phyloP scores from a whole-genome alignment of 1,284 basidiomycete genomes.

The Ceratobasidium sp. region DNA sequence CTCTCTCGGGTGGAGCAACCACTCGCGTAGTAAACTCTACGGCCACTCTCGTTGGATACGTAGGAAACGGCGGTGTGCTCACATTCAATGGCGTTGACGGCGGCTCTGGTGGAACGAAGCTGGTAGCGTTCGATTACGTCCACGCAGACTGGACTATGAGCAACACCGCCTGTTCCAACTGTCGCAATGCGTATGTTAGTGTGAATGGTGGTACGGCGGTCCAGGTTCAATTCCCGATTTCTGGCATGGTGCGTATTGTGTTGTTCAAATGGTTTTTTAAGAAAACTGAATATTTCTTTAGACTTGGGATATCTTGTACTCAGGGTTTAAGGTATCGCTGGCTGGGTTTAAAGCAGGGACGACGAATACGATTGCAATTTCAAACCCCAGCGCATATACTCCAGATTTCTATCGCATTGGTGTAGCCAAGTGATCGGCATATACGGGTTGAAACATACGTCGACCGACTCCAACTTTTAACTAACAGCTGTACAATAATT shows the following conservation, averaged over 20 bases:
- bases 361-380: conserved; percentile 61
- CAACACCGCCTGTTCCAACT: conserved; percentile 65
- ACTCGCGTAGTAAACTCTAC: conserved; percentile 60
- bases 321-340: conserved; percentile 60
- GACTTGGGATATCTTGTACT: conserved; percentile 64
- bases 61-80: conserved; percentile 63
- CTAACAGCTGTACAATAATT: no score
- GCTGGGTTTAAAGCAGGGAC: conserved; percentile 62
- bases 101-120: conserved; percentile 62
- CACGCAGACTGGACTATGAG: conserved; percentile 62
- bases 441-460: no score
- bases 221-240: conserved; percentile 64
- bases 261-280: not conserved
- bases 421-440: conserved; percentile 50
- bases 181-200: conserved; percentile 63
- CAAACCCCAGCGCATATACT: conserved; percentile 58
- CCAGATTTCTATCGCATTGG: conserved; percentile 63
- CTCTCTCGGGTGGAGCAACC: conserved; percentile 61
- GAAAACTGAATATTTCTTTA: conserved; percentile 7
- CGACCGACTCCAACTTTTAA: no score
- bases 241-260: conserved; percentile 60
- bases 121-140: conserved; percentile 64
- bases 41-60: conserved; percentile 61
- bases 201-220: conserved; percentile 63
- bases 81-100: conserved; percentile 63